Base-by-base conservation (phyloP, 257 asterid species). In the Ocimum tenuiflorum region DNA sequence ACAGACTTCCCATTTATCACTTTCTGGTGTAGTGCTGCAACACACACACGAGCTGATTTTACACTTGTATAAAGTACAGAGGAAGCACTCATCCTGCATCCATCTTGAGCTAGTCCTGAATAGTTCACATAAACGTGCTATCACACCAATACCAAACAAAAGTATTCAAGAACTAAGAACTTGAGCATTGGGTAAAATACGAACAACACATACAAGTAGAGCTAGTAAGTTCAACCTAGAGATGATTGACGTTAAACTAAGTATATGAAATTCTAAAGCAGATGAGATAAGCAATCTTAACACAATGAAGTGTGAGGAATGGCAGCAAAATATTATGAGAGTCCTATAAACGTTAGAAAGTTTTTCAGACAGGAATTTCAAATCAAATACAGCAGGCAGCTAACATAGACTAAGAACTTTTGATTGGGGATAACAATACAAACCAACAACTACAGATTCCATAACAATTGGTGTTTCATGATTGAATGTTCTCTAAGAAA, bases 41-140 rank as follows among this genome's bases (percentile, higher is more conserved):
- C 97, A 82, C 95, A 88, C 58, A 73, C 75, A 68, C 86, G 87
- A 66, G 99, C 99, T 65, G 99, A 90, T 79, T 82, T 90, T 14
- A 94, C 95, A 71, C 99, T 90, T 27, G 91, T 79, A 70, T 56
- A 90, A 60, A 90, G 85, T 54, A 88, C 83, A 60, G 94, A 81
- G 56, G 97, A 90, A 59, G 95, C 96, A 48, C 60, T 84, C 79
- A 55, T 47, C 79, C 62, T 86, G 79, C 97, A 94, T 59, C 99
- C 97, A 79, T 94, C 97, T 63, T 80, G 88, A 67, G 86, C 88
- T 73, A 94, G 78, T 61, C 92, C 99, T 94, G 73, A 67, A 65
- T 68, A 52, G 9, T 58, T 63, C 24, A 71, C 14, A 48, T 14
- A 56, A 29, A 52, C 43, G 4, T 27, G 4, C 4, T 27, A 4